Evolutionary conservation across 495 filamentous ascomycete species (phyloP), one percentile per base, ranked within the genome.

Genomic region (Annulohypoxylon stygium): DNA sequence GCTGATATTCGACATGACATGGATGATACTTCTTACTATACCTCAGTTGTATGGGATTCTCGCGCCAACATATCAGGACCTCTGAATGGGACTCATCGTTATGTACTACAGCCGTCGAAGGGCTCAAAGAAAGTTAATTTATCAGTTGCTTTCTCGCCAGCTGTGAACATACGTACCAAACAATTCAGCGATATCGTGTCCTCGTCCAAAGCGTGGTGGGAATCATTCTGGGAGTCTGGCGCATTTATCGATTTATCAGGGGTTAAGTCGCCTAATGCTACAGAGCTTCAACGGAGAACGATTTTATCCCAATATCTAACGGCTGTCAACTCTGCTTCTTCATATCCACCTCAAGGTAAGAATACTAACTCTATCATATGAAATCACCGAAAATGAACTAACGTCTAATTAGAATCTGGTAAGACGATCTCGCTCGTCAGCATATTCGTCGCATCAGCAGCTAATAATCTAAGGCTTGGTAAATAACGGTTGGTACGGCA

Each of bases 401-500:
- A 78, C 37, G 0, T 11, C 43, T 0, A 16, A 59, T 41, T 54
- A 78, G 76, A 78, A 71, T 78, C 76, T 58, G 76, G 76, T 78
- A 67, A 70, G 69, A 65, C 18, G 8, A 39, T n/a, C 54, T 78
- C 14, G 66, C 73, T 25, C 79, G 76, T 45, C 69, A 7, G 20
- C 30, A 14, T 3, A 6, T 1, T 43, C 3, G 12, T 64, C 23
- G 26, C 12, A 4, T 57, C 3, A 2, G 26, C 4, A 30, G 50
- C 59, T 70, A 51, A 75, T 39, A 0, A 30, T 33, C 47, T 45
- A 75, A 86, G 86, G 85, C 16, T 75, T 87, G 30, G 83, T 85
- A 39, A 87, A 87, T 70, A 88, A 86, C 75, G 86, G 86, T 33
- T 88, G 85, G 86, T 86, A 87, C 57, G 84, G 84, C 36, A 85